Base-by-base conservation (phyloP, 345 rosid species). In the Acer negundo region DNA sequence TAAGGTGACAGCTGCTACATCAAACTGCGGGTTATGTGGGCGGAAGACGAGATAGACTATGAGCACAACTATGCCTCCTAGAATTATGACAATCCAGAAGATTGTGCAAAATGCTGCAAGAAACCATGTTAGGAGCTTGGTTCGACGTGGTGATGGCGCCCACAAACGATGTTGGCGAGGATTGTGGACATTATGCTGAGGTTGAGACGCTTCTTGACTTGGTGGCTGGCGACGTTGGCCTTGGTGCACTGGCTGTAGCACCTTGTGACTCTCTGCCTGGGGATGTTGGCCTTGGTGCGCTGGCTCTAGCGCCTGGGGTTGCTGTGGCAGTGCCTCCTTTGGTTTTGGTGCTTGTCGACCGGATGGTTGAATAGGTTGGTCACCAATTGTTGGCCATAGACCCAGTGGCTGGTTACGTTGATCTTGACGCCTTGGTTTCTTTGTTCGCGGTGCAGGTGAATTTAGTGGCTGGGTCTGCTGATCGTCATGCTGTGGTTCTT, bases 31-130 rank as follows among this genome's bases (percentile, higher is more conserved):
- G 76, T 81, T 85, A 23, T 80, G 85, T 11, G 99, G 99, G 65
- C 97, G 94, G 78, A 88, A 94, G 55, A 87, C 77, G 22, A 96
- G 93, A 80, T 96, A 92, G 26, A 94, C 85, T 23, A 88, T 69
- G 81, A 96, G 97, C 62, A 92, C 87, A 13, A 86, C 73, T 59
- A 91, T 78, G 72, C 98, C 98, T 31, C 89, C 84, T 0, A 92
- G 67, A 56, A 93, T 85, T 62, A 95, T 75, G 72, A 91, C 65
- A 23, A 90, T 59, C 81, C 85, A 81, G 74, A 92, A 87, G 20
- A 93, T 80, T 42, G 91, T 87, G 53, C 98, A 93, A 79, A 90
- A 88, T 46, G 81, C 72, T 44, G 90, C 92, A 7, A 73, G 84
- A 24, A 84, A 74, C 87, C 97, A 81, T 56, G 82, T 84, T 59